A percentile compares a stretch with the other conserved stretches of the same genome.
Conservation (phyloP, 2,329 filamentous ascomycete genomes). For the Tolypocladium endophyticum region DNA sequence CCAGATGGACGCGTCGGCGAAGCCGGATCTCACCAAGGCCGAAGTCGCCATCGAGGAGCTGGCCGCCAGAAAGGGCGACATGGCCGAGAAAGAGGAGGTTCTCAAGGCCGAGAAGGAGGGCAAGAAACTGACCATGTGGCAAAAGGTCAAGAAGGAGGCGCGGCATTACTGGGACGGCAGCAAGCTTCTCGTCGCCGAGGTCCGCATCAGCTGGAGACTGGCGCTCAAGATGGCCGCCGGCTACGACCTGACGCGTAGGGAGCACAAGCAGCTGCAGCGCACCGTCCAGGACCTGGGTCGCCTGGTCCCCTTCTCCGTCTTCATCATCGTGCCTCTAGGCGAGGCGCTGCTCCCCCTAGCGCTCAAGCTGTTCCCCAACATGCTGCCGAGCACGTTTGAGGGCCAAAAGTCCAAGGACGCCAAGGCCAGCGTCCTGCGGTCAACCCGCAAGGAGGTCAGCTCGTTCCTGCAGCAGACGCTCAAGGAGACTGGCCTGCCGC, state of each 20-base stretch:
- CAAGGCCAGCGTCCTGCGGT: conserved; percentile 72
- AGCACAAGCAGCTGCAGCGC: conserved; percentile 83
- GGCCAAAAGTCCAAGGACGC: conserved; percentile 80
- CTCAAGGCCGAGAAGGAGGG: conserved; percentile 52
- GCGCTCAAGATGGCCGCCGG: conserved; percentile 96
- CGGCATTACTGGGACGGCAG: conserved; percentile 98
- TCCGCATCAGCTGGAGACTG: conserved; percentile 82
- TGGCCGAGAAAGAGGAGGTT: conserved; percentile 48
- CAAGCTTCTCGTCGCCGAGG: conserved; percentile 83
- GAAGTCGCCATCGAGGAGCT: conserved; percentile 47
- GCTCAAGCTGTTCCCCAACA: conserved; percentile 89
- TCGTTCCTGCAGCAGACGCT: conserved; percentile 80
- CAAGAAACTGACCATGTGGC: conserved; percentile 78
- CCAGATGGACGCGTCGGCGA: conserved; percentile 17
- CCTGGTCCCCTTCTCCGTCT: conserved; percentile 90
- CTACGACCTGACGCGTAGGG: conserved; percentile 89
- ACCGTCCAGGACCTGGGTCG: conserved; percentile 91
- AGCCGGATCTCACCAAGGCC: conserved; percentile 25
- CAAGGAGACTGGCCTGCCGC: conserved; percentile 82
- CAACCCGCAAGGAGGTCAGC: conserved; percentile 88
- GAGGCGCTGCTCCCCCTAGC: conserved; percentile 87
- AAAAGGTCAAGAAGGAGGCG: conserved; percentile 90
- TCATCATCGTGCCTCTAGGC: conserved; percentile 92
- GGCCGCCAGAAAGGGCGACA: conserved; percentile 51
- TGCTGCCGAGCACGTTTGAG: conserved; percentile 95